phyloP scores from a whole-genome alignment of 2,329 filamentous ascomycete species.

The Fragosphaeria purpurea region DNA sequence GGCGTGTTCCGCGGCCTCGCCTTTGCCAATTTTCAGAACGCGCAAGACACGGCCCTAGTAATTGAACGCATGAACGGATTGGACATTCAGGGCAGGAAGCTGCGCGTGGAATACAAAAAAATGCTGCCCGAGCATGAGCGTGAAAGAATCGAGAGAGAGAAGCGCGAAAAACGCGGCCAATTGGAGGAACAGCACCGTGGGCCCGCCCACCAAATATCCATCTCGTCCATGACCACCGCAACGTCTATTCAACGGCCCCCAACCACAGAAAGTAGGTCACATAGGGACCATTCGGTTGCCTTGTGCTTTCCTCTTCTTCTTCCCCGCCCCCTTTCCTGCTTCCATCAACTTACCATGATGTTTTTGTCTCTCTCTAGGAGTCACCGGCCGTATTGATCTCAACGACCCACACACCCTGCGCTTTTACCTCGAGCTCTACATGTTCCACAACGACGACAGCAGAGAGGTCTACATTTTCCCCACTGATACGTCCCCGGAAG shows the following conservation, averaged over 20 bases:
- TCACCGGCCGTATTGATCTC: constrained; percentile 56
- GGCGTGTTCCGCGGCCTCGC: constrained; percentile 92
- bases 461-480: constrained; percentile 81
- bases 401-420: constrained; percentile 82
- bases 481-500: constrained; percentile 65
- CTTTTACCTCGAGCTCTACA: constrained; percentile 80
- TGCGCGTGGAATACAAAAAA: constrained; percentile 98
- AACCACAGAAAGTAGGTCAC: no score
- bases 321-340: no score
- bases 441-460: constrained; percentile 64
- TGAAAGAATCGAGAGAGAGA: constrained; percentile 93
- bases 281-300: no score
- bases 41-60: constrained; percentile 84
- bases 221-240: constrained; percentile 54
- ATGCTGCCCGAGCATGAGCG: constrained; percentile 93
- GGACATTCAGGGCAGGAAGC: constrained; percentile 86
- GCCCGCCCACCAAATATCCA: constrained; percentile 78
- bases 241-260: constrained; percentile 5
- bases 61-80: constrained; percentile 94
- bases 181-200: constrained; percentile 89
- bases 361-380: constrained; percentile 26
- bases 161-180: constrained; percentile 89
- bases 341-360: no score
- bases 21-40: constrained; percentile 95
- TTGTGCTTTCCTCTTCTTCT: no score